Base-by-base conservation (phyloP, 2,329 filamentous ascomycete species). In the Scorias spongiosa region DNA sequence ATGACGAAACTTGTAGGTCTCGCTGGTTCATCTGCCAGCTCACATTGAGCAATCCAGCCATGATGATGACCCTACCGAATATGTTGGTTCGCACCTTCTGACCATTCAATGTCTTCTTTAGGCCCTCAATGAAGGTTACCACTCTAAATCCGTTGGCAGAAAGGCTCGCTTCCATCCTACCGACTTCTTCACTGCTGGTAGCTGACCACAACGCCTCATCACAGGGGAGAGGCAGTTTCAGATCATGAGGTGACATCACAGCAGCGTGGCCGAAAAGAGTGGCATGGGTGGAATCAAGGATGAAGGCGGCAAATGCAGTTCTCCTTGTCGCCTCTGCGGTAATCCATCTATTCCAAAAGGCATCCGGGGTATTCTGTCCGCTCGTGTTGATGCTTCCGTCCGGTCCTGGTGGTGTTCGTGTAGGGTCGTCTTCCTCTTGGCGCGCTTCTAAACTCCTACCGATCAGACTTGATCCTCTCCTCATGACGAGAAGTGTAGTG, bases 221-320 rank as follows among this genome's bases (percentile, higher is more conserved):
- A 57, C 89, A 96, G 0, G 91, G 91, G 38, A 98, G 65, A 1
- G 87, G 85, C 8, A 96, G 71, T 41, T 86, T 78, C 76, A 98
- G 85, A 63, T 96, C 91, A 56, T 96, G 88, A 2, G 88, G 87
- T 7, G 93, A 87, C 89, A 96, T 95, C 38, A 93, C 87, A 0
- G 86, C 89, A 2, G 88, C 91, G 62, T 96, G 91, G 0, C 89
- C 91, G 62, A 96, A 96, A 83, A 98, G 95, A 26, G 87, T 94
- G 1, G 88, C 87, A 62, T 98, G 91, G 1, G 88, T 93, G 4
- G 88, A 93, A 61, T 98, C 91, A 51, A 96, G 81, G 38, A 95
- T 78, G 58, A 96, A 96, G 0, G 91, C 91, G 1, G 84, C 87
- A 65, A 95, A 96, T 0, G 89, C 91, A 2, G 83, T 85, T 46